Base-by-base conservation (phyloP, 176 grass and related monocot species). In the Pharus latifolius region DNA sequence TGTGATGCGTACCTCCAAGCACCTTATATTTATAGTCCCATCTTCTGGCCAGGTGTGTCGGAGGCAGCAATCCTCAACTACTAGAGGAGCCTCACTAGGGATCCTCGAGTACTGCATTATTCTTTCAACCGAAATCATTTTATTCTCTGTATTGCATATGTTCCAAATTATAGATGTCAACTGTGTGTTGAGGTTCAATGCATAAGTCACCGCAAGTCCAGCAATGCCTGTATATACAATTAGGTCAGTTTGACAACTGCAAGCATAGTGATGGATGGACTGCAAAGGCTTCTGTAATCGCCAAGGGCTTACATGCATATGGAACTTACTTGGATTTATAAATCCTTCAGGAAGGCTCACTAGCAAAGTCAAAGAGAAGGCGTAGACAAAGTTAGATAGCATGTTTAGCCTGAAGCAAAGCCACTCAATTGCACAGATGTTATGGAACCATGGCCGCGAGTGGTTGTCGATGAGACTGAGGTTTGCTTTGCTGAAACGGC, bases 41-140 rank as follows among this genome's bases (percentile, higher is more conserved):
- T 80, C 70, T 42, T 88, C 79, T 77, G 90, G 95, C 95, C 95
- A 98, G 75, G 70, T 88, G 75, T 74, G 74, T 78, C 78, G 71
- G 28, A 78, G 84, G 0, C 49, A 66, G 33, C 50, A 63, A 45
- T 75, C 41, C 38, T 91, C 90, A 49, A 98, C 88, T 61, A 91
- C 5, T 63, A 98, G 78, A 88, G 90, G 90, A 84, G 95, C 84
- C 73, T 98, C 95, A 20, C 82, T 88, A 49, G 74, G 81, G 55
- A 98, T 90, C 65, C 87, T 87, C 28, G 78, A 83, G 84, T 98
- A 98, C 48, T 98, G 95, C 82, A 93, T 56, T 85, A 98, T 93
- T 83, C 95, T 93, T 82, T 98, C 95, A 65, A 98, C 87, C 13
- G 95, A 98, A 66, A 93, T 98, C 84, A 98, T 98, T 88, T 91